Percentiles rank a stretch among this genome's conserved stretches.
Conservation (phyloP, 2,329 filamentous ascomycete species). For the Botryotinia narcissicola region DNA sequence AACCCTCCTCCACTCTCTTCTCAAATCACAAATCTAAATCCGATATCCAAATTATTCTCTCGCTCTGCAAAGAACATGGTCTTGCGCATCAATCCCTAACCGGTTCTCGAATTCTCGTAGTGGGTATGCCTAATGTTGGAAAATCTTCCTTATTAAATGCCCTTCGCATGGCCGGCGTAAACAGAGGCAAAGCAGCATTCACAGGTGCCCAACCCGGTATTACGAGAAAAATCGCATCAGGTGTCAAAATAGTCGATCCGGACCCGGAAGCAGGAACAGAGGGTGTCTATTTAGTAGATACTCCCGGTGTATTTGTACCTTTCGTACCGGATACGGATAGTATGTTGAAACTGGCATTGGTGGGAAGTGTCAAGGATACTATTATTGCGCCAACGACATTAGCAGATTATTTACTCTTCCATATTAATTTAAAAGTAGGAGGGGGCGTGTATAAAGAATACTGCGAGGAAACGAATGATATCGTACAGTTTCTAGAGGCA, state of each 20-base stretch:
- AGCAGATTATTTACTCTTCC: constrained; percentile 87
- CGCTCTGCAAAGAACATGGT: constrained; percentile 51
- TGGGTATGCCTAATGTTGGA: constrained; percentile 97
- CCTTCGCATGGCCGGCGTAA: constrained; percentile 67
- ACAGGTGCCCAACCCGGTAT: constrained; percentile 88
- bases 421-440: constrained; percentile 59
- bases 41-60: constrained; percentile 45
- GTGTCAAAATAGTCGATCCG: constrained; percentile 72
- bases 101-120: constrained; percentile 80
- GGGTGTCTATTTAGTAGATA: constrained; percentile 79
- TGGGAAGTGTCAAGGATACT: constrained; percentile 86
- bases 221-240: constrained; percentile 78
- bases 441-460: constrained; percentile 45
- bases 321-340: constrained; percentile 80
- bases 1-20: constrained; percentile 52
- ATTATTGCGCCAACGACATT: constrained; percentile 75
- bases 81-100: constrained; percentile 60
- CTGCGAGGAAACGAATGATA: constrained; percentile 75
- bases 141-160: constrained; percentile 94
- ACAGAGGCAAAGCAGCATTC: constrained; percentile 65
- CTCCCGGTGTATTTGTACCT: constrained; percentile 91
- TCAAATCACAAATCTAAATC: constrained; percentile 47
- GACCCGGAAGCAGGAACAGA: constrained; percentile 45
- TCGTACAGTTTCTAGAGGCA: constrained; percentile 66
- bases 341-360: constrained; percentile 94